Evolutionary conservation across 2,329 filamentous ascomycete genomes (phyloP).

Genomic region (Biscogniauxia marginata): DNA sequence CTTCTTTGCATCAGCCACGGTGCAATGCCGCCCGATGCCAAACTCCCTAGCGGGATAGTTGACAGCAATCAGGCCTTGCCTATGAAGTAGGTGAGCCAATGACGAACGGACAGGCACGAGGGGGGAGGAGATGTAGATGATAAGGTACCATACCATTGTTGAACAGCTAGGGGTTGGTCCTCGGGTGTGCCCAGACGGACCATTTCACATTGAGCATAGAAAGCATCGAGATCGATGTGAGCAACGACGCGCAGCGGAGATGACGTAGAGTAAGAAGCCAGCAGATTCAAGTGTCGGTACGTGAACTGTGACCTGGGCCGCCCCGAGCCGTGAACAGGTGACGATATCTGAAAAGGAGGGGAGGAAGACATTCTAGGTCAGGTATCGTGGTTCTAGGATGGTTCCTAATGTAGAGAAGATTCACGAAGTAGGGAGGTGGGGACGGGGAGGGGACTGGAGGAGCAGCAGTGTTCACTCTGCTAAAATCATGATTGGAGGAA

Average conservation of each 20-base stretch:
- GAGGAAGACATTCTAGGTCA: conserved; percentile 29
- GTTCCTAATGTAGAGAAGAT: neutral
- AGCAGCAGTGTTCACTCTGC: neutral
- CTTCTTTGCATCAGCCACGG: conserved; percentile 77
- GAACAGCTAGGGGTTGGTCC: conserved; percentile 82
- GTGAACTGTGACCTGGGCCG: conserved; percentile 70
- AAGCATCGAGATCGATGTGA: conserved; percentile 94
- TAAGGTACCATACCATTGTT: conserved; percentile 68
- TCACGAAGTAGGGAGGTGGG: neutral
- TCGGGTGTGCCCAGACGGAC: conserved; percentile 74
- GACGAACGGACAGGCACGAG: neutral
- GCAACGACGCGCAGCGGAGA: conserved; percentile 84
- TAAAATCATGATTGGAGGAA: neutral
- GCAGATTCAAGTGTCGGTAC: conserved; percentile 75
- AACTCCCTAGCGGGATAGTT: conserved; percentile 88
- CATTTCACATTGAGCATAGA: conserved; percentile 97
- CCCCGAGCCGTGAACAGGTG: conserved; percentile 33
- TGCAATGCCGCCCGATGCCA: conserved; percentile 78
- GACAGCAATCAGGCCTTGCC: conserved; percentile 90
- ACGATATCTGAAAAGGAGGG: conserved; percentile 34
- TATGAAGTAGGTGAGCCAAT: conserved; percentile 30
- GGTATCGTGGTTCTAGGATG: conserved; percentile 1
- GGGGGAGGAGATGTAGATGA: neutral
- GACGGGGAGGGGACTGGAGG: too few species aligned
- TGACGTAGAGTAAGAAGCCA: conserved; percentile 67